These are phyloP conservation scores for Colletotrichum siamense DNA, from an alignment of 2,329 filamentous ascomycete species.

Conservation along the genomic window DNA sequence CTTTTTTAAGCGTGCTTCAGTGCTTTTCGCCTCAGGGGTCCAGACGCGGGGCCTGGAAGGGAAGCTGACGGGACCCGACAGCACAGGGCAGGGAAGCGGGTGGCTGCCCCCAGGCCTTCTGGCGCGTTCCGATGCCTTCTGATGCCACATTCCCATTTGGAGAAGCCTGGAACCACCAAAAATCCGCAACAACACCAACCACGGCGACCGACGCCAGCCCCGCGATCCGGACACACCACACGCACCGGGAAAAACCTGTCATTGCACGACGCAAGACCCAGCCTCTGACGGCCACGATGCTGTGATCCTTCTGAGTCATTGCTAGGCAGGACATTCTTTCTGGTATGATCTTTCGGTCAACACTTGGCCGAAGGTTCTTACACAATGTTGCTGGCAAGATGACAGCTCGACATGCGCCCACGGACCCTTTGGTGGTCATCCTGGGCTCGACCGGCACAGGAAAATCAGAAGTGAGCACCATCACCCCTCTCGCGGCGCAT, in stretches of 20 bases:
- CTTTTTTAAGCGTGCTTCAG: not conserved
- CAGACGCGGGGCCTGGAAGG: not conserved
- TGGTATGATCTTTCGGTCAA: slow-evolving; percentile 18
- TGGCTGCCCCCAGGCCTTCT: slow-evolving; percentile 13
- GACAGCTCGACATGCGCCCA: slow-evolving; percentile 35
- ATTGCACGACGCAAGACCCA: not conserved
- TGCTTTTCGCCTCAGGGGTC: slow-evolving; percentile 7
- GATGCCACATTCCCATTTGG: slow-evolving; percentile 10
- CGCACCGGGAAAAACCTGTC: not conserved
- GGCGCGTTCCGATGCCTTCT: slow-evolving; percentile 16
- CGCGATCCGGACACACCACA: not conserved
- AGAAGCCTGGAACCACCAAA: not conserved
- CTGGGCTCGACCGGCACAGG: slow-evolving; percentile 92
- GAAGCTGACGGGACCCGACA: not conserved
- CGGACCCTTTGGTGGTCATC: slow-evolving; percentile 75
- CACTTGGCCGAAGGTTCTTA: slow-evolving; percentile 7
- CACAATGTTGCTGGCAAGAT: slow-evolving; percentile 30
- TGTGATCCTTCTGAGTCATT: not conserved
- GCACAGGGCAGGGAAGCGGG: not conserved
- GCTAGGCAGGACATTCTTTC: not conserved
- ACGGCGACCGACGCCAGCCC: not conserved
- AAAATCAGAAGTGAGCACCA: slow-evolving; percentile 79
- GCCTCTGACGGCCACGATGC: not conserved
- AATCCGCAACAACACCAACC: not conserved
- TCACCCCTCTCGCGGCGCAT: not conserved